phyloP scores from a whole-genome alignment of 768 basidiomycete species.

The Neoboletus subvelutipes region DNA sequence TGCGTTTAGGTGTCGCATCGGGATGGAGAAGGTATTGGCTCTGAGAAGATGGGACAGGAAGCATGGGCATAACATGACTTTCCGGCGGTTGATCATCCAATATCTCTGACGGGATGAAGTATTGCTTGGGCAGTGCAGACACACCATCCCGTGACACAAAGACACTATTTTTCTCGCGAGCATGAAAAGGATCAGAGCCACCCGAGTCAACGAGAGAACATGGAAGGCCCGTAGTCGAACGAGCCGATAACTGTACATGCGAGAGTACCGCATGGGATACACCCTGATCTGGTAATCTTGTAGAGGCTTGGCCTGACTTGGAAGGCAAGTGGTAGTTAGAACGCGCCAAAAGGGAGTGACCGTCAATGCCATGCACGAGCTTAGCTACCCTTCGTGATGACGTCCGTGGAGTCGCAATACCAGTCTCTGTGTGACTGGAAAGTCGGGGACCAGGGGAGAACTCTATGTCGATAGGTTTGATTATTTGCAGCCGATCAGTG shows the following conservation, averaged over 20 bases:
- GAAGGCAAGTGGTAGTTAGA: neutral
- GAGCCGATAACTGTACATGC: neutral
- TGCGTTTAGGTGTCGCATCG: constrained; percentile 36
- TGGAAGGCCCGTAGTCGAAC: neutral
- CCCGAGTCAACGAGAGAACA: neutral
- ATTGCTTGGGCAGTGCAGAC: neutral
- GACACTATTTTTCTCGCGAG: neutral
- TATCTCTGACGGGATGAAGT: neutral
- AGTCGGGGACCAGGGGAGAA: neutral
- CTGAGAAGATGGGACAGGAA: constrained; percentile 31
- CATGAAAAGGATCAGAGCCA: constrained; percentile 1
- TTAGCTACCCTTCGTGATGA: constrained; percentile 5
- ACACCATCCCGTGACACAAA: neutral
- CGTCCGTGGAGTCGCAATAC: constrained; percentile 20
- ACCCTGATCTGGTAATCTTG: neutral
- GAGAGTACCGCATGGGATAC: neutral
- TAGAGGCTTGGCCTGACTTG: neutral
- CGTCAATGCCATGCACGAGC: neutral
- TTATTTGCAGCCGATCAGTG: constrained; percentile 1
- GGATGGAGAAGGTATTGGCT: constrained; percentile 34
- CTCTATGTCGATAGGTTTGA: neutral
- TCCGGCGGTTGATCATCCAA: constrained; percentile 1
- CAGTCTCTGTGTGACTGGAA: neutral
- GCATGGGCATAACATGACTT: constrained; percentile 2
- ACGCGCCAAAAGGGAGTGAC: constrained; percentile 3